phyloP scores from a whole-genome alignment of 1,139 yeast species.

The Pichia inconspicua region DNA sequence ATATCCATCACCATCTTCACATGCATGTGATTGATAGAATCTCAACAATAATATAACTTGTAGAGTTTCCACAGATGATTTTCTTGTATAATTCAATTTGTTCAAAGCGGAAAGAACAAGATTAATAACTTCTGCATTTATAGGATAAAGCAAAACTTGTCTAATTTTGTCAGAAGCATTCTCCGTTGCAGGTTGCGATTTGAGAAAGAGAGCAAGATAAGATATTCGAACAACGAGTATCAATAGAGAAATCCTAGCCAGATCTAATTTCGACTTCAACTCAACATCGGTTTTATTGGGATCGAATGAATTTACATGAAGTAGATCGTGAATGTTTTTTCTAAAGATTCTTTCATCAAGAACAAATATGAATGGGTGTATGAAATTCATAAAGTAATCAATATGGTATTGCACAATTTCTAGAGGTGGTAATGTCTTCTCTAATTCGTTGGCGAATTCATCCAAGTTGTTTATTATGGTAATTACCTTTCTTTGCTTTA shows the following conservation, averaged over 20 bases:
- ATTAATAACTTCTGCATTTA: conserved; percentile 29
- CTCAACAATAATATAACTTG: conserved; percentile 36
- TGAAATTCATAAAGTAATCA: conserved; percentile 35
- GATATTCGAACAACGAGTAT: conserved; percentile 37
- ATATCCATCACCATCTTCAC: conserved; percentile 44
- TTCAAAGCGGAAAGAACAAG: conserved; percentile 29
- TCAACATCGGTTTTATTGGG: conserved; percentile 7
- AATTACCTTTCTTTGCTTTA: conserved; percentile 4
- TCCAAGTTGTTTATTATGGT: not conserved
- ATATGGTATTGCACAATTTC: conserved; percentile 33
- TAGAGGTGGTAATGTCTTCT: conserved; percentile 33
- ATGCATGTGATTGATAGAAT: conserved; percentile 36
- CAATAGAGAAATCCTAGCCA: conserved; percentile 34
- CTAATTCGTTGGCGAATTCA: conserved; percentile 9
- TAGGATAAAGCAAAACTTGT: conserved; percentile 22
- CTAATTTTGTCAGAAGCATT: not conserved
- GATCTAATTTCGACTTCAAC: conserved; percentile 33
- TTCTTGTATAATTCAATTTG: conserved; percentile 30
- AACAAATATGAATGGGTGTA: conserved; percentile 46
- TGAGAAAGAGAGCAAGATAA: conserved; percentile 29
- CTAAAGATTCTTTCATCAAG: conserved; percentile 38
- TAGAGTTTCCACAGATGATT: conserved; percentile 27
- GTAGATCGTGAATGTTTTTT: conserved; percentile 17
- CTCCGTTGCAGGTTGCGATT: conserved; percentile 6
- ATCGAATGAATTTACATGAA: conserved; percentile 15